Evolutionary conservation across 1,139 yeast species (phyloP).

Genomic region (Tardiomyces depauwii): DNA sequence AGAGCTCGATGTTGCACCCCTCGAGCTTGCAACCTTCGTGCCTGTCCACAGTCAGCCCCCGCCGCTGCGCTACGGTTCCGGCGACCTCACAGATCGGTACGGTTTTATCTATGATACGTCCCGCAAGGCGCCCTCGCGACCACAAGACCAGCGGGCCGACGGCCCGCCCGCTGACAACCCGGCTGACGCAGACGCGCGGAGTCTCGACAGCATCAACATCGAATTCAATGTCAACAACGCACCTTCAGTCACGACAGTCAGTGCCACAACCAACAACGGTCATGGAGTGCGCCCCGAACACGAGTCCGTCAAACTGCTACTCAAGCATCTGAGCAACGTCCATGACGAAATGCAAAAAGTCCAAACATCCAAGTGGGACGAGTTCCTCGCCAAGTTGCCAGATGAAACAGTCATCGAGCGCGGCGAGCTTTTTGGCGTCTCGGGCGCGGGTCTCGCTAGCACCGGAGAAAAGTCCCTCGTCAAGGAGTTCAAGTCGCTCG

Average conservation of each 20-base stretch:
- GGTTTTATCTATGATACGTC: constrained; percentile 34
- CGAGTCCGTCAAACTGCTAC: constrained; percentile 22
- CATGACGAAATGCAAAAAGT: constrained; percentile 23
- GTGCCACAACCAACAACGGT: neutral
- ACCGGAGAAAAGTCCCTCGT: constrained; percentile 15
- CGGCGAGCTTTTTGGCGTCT: constrained; percentile 32
- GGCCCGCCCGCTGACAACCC: too few relatives aligned
- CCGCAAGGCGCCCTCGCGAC: constrained; percentile 3
- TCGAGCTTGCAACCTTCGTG: constrained; percentile 36
- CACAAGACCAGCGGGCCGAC: too few relatives aligned
- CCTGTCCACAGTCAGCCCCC: constrained; percentile 28
- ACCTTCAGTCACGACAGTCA: neutral
- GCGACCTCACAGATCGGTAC: constrained; percentile 35
- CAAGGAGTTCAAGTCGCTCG: constrained; percentile 29
- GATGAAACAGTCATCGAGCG: constrained; percentile 12
- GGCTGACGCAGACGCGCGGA: too few relatives aligned
- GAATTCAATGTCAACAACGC: neutral
- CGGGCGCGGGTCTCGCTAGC: constrained; percentile 21
- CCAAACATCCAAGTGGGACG: constrained; percentile 26
- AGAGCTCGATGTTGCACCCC: constrained; percentile 25
- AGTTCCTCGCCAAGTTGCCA: constrained; percentile 20
- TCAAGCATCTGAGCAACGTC: constrained; percentile 23
- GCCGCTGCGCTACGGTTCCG: constrained; percentile 18
- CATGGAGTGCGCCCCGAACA: neutral
- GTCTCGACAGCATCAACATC: neutral